Conservation (phyloP, 768 basidiomycete genomes). For the Fomitopsis serialis region DNA sequence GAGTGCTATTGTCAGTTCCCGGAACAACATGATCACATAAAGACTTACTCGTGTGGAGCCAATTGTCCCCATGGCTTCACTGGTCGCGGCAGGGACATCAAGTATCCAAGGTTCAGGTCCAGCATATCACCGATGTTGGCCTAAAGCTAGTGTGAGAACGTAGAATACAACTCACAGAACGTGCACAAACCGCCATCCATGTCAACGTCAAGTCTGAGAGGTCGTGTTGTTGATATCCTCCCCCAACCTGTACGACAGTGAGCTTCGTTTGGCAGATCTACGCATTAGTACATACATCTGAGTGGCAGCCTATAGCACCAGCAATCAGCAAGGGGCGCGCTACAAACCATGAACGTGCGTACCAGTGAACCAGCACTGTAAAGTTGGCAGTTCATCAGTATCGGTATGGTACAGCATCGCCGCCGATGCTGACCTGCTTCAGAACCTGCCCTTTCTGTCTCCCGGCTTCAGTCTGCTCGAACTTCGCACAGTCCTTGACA, state of each 20-base stretch:
- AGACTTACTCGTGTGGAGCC: conserved; percentile 54
- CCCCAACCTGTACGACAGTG: conserved; percentile 46
- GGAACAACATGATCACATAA: background rate
- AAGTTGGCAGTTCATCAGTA: background rate
- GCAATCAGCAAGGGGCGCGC: too few relatives aligned
- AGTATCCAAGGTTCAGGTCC: conserved; percentile 50
- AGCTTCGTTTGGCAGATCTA: background rate
- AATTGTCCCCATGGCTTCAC: conserved; percentile 57
- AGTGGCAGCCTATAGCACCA: conserved; percentile 16
- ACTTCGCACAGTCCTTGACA: conserved; percentile 53
- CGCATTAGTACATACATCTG: conserved; percentile 18
- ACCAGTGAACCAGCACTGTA: conserved; percentile 68
- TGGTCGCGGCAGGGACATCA: conserved; percentile 46
- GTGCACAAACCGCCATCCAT: conserved; percentile 55
- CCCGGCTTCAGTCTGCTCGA: conserved; percentile 51
- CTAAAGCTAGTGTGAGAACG: conserved; percentile 24
- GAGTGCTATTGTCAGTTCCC: background rate
- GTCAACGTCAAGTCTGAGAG: conserved; percentile 56
- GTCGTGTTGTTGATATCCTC: conserved; percentile 65
- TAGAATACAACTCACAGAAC: background rate
- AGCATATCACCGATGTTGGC: conserved; percentile 52
- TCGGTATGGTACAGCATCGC: background rate
- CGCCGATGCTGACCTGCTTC: conserved; percentile 43
- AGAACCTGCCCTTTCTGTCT: conserved; percentile 50
- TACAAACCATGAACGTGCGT: background rate